Evolutionary conservation across 495 filamentous ascomycete genomes (phyloP), one percentile per base, ranked within the genome.

Genomic region (Hypoxylon trugodes): DNA sequence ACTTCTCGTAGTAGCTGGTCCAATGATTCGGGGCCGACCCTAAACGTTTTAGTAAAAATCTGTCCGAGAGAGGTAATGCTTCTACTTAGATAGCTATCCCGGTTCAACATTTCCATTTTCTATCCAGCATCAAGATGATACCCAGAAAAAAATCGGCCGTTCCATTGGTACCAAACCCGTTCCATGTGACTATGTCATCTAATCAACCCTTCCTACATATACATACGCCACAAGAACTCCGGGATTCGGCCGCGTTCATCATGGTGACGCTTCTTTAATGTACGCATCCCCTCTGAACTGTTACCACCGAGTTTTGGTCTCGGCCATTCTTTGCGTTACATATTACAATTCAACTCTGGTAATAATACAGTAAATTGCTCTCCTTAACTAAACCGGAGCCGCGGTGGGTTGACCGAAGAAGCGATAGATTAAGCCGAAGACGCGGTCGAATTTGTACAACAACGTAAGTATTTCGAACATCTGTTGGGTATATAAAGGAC

Each of bases 351-450:
- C 54, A 15, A 37, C 42, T 40, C 32, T 24, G n/a, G 26, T 32
- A 28, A 6, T 13, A 15, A 58, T 40, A 35, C 4, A 40, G 16
- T 25, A 40, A 46, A 4, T 15, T 32, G 16, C 12, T 4, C 30
- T 8, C 15, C 28, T 15, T 16, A 48, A 3, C n/a, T 22, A 4
- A 38, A 8, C 8, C 54, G 54, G 42, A 37, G 33, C 26, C 12
- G 16, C 36, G 15, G 24, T 41, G 10, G 9, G 16, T 54, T 16
- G 5, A 21, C 36, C 55, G 25, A 41, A 59, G 36, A 18, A 32
- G 55, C 55, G 45, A 59, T 28, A 32, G 7, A n/a, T 30, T 52
- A 45, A 42, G 56, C 56, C 56, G 56, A 60, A 51, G 46, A 19
- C 56, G 56, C 56, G 56, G 51, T 12, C 6, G 6, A 7, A 26